These are phyloP conservation scores for Xylaria multiplex DNA, from an alignment of 2,329 filamentous ascomycete genomes.

Conservation along the genomic window DNA sequence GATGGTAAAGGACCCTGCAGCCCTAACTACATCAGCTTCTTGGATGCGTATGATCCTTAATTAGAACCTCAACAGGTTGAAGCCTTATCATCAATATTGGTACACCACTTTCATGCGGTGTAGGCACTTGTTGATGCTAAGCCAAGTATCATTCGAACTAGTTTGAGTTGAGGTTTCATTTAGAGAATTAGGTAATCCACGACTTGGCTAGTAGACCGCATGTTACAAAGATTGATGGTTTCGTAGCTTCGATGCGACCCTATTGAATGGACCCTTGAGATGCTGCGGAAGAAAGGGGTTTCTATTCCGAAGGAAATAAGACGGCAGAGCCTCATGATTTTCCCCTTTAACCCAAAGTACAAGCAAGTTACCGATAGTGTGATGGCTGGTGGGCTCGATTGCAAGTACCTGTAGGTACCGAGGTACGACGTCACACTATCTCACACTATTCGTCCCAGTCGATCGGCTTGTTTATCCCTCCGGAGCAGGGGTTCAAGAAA, in stretches of 20 bases:
- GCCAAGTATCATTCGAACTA: too few species aligned
- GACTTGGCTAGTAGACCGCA: too few species aligned
- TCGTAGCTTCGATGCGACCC: not conserved
- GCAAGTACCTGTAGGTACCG: constrained; percentile 19
- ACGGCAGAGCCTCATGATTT: constrained; percentile 39
- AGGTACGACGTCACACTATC: not conserved
- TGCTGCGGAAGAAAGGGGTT: constrained; percentile 42
- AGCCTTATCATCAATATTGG: not conserved
- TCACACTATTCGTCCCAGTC: constrained; percentile 18
- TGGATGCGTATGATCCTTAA: not conserved
- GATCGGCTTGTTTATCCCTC: constrained; percentile 47
- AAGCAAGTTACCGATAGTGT: not conserved
- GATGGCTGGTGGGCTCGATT: not conserved
- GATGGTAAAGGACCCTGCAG: constrained; percentile 36
- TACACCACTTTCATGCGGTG: too few species aligned
- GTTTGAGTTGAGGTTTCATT: too few species aligned
- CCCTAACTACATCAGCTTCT: not conserved
- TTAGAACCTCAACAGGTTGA: not conserved
- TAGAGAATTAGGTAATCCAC: too few species aligned
- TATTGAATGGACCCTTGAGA: constrained; percentile 9
- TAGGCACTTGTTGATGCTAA: too few species aligned
- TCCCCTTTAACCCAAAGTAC: constrained; percentile 9
- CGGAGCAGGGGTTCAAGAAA: constrained; percentile 41
- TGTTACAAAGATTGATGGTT: too few species aligned
- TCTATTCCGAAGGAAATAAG: constrained; percentile 38